These are phyloP conservation scores for Populus ilicifolia DNA, from an alignment of 345 rosid species.

Conservation along the genomic window DNA sequence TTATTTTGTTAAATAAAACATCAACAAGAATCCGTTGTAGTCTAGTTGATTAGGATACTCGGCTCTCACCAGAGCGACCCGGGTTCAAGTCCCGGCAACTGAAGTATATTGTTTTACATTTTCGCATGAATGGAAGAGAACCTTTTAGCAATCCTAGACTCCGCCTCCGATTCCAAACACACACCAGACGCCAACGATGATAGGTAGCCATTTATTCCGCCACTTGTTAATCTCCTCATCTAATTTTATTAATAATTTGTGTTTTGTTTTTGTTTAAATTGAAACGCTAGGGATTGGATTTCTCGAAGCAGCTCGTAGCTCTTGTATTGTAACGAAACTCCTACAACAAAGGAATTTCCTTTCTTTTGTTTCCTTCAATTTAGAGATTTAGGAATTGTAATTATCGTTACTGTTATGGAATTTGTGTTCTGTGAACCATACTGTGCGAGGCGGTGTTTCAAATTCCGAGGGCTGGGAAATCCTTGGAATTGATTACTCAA, in stretches of 20 bases:
- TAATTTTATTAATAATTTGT: background rate
- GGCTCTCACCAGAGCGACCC: conserved; percentile 77
- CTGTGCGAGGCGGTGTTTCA: conserved; percentile 66
- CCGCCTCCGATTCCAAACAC: conserved; percentile 37
- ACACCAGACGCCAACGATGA: conserved; percentile 64
- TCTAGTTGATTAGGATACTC: conserved; percentile 71
- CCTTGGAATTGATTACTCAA: conserved; percentile 58
- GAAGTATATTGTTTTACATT: background rate
- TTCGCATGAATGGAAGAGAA: conserved; percentile 54
- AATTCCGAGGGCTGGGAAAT: conserved; percentile 54
- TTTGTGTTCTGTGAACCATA: conserved; percentile 40
- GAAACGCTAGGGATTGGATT: conserved; percentile 51
- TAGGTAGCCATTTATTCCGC: conserved; percentile 27
- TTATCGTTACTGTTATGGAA: background rate
- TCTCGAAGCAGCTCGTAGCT: conserved; percentile 71
- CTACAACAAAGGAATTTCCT: conserved; percentile 52
- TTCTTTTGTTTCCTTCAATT: background rate
- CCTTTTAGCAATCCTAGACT: conserved; percentile 64
- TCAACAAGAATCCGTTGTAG: conserved; percentile 21
- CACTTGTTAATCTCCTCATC: background rate
- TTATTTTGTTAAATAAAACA: rapidly evolving
- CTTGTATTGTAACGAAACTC: conserved; percentile 48
- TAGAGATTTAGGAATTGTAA: background rate
- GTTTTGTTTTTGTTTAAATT: background rate
- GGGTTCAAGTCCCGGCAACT: conserved; percentile 73